Evolutionary conservation across 352 stramenopile genomes (phyloP).

Genomic region (Sclerospora graminicola): DNA sequence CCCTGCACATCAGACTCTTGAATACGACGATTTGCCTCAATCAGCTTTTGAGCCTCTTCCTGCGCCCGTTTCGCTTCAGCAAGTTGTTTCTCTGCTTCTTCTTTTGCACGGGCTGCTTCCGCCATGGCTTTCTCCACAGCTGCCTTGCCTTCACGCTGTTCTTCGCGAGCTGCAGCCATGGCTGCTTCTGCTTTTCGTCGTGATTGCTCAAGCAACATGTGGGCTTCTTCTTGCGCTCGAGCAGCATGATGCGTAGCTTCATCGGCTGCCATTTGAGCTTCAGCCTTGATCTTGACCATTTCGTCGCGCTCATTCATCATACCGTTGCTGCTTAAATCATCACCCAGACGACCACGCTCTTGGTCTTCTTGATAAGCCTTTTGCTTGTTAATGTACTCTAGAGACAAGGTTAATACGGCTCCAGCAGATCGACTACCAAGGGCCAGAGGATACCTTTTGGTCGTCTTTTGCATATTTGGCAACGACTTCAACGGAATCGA

Average conservation of each 20-base stretch:
- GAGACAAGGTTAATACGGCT: conserved; percentile 58
- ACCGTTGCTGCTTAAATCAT: conserved; percentile 42
- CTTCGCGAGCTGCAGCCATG: conserved; percentile 69
- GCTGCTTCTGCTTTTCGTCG: conserved; percentile 72
- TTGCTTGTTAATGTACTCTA: conserved; percentile 82
- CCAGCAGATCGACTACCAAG: conserved; percentile 67
- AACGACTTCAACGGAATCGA: conserved; percentile 73
- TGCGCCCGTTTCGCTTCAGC: conserved; percentile 63
- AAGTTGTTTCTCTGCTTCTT: conserved; percentile 73
- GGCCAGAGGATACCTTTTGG: conserved; percentile 75
- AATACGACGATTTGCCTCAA: conserved; percentile 78
- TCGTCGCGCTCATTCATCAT: conserved; percentile 75
- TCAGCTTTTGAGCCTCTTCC: conserved; percentile 72
- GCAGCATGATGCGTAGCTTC: conserved; percentile 62
- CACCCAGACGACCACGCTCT: conserved; percentile 39
- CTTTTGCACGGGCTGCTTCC: conserved; percentile 64
- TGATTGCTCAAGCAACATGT: conserved; percentile 63
- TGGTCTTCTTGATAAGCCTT: conserved; percentile 72
- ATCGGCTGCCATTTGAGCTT: conserved; percentile 73
- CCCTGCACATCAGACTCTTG: conserved; percentile 45
- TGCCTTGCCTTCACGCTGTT: conserved; percentile 71
- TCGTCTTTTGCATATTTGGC: conserved; percentile 78
- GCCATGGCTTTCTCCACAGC: conserved; percentile 79
- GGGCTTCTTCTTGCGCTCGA: conserved; percentile 63
- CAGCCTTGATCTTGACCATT: conserved; percentile 75